Evolutionary conservation across 352 stramenopile species (phyloP), one percentile per base, ranked within the genome.

Genomic region (Phytopythium chamaehyphon): DNA sequence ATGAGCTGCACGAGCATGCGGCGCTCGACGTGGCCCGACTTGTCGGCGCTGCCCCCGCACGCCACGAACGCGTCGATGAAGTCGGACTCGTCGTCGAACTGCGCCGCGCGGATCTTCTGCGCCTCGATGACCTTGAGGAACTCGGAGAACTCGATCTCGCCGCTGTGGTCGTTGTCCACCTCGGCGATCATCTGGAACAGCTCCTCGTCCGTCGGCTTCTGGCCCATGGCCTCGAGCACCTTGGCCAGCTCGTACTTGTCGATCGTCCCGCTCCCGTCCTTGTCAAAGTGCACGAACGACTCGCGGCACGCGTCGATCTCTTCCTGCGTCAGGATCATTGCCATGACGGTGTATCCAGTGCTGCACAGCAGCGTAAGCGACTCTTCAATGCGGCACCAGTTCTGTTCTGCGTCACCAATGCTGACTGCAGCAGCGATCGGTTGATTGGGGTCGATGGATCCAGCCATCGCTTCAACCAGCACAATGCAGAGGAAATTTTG

Each of bases 1-100:
- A 98, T 97, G 45, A 98, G 96, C 60, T 96, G 83, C 37, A 97
- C 82, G 26, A 98, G 64, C 58, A 88, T 86, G 46, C 81, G 73
- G 5, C 78, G 71, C 53, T 91, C 89, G n/a, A 98, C 92, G 61
- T 97, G 81, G 8, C 94, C 93, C 18, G 64, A 76, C 67, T 98
- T 98, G 68, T 98, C 88, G 1, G 75, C 51, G 21, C 82, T 88
- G 26, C 95, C 95, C 24, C 93, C 93, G 46, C 94, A 98, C 19
- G 96, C 95, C 5, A 98, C 95, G 56, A 98, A 98, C 28, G 93
- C 94, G 66, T 98, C 96, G 57, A 98, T 95, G 74, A 99, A 97
- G 62, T 98, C 95, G 23, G 91, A 97, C 64, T 99, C 93, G 54
- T 98, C 93, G 64, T 98, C 92, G 54, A 96, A 96, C 61, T 98